Evolutionary conservation across 305 asterid genomes (phyloP), one percentile per base, ranked within the genome.

Genomic region (Fraxinus dipetala): DNA sequence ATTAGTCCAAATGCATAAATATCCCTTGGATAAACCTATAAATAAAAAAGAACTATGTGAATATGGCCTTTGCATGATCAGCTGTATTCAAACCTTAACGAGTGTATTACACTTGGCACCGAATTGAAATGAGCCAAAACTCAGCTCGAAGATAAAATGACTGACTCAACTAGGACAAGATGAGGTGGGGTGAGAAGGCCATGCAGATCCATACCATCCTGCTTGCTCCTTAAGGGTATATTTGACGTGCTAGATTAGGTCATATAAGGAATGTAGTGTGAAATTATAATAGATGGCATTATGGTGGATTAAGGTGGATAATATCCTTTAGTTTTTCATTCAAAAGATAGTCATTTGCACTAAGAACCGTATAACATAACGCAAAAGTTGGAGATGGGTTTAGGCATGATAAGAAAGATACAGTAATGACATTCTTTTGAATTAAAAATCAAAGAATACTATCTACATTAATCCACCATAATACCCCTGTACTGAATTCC

Each of bases 1-100:
- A 96, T 86, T 87, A 96, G 88, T 76, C 98, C 99, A 87, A 96
- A 96, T 79, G 98, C 96, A 88, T 96, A 89, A 70, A 93, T 94
- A 78, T 96, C 95, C 85, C 95, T 88, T 35, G 99, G 99, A 81
- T 92, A 96, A 75, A 96, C 99, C 99, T 96, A 80, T 81, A 83
- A 32, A 63, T 82, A 84, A 38, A 67, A 48, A 81, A 78, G 8
- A 79, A 48, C 3, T 6, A 2, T 14, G 45, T 32, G 76, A 16
- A 31, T 72, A 72, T 32, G 76, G 26, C 76, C 26, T 72, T 24
- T 2, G 76, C 24, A n/a, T 6, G 75, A 69, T 28, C n/a, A 32
- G 76, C 24, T n/a, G 14, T 34, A 72, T 72, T 72, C 26, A 72
- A 16, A 34, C 38, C 13, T 14, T 72, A 31, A 31, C 7, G 16